These are phyloP conservation scores for Phytophthora constricta DNA, from an alignment of 352 stramenopile species.

Conservation along the genomic window DNA sequence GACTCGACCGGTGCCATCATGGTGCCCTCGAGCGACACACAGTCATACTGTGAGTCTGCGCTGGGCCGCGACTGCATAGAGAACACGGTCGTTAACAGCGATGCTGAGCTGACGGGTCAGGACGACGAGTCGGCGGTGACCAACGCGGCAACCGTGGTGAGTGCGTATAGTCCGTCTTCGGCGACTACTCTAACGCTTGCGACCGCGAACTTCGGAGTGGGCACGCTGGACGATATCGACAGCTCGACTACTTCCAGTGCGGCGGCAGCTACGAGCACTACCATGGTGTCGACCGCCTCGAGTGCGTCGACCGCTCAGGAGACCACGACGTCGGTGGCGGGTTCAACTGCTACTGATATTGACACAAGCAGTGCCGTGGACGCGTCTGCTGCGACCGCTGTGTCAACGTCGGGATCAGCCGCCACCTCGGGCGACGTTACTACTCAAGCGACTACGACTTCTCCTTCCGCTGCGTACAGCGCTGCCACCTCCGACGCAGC, in stretches of 20 bases:
- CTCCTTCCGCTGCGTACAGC: background rate
- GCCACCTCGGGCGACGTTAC: background rate
- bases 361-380: no score
- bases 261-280: background rate
- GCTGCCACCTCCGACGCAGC: background rate
- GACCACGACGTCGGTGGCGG: background rate
- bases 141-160: background rate
- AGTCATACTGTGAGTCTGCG: background rate
- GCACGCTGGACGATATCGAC: slow-evolving; percentile 21
- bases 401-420: no score
- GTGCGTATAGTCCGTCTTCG: slow-evolving; percentile 20
- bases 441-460: slow-evolving; percentile 3
- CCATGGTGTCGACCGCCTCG: background rate
- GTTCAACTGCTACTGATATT: background rate
- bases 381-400: no score
- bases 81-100: background rate
- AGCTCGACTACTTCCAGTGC: slow-evolving; percentile 14
- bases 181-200: slow-evolving; percentile 25
- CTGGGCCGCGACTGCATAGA: slow-evolving; percentile 1
- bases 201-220: slow-evolving; percentile 35
- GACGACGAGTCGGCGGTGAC: background rate
- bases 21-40: background rate
- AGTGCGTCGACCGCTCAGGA: background rate
- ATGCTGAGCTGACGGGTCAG: background rate
- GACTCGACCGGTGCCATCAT: background rate